A percentile compares a stretch with the other conserved stretches of the same genome.
phyloP scores from a whole-genome alignment of 192 early-diverging fungal species.

The Phlyctochytrium bullatum region DNA sequence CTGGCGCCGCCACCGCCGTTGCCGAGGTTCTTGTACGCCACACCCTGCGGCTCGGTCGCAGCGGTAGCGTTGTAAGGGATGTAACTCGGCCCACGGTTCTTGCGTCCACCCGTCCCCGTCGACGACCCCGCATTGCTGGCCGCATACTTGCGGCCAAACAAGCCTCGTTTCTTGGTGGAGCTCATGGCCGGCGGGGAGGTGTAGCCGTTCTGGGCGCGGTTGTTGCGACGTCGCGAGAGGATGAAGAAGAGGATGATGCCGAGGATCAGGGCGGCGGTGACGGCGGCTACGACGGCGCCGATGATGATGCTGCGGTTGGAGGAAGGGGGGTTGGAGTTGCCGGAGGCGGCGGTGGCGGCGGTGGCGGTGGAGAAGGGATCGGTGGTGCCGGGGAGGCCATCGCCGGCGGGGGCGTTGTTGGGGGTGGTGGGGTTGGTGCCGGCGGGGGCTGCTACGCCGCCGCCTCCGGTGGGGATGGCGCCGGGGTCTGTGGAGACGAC shows the following conservation, averaged over 20 bases:
- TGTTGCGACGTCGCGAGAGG: not conserved
- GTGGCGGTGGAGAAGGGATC: constrained; percentile 1
- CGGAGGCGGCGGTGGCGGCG: no score
- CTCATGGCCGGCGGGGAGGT: not conserved
- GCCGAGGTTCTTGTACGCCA: not conserved
- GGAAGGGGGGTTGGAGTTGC: no score
- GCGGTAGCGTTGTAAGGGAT: not conserved
- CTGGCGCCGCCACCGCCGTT: not conserved
- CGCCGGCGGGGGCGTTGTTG: no score
- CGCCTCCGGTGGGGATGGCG: no score
- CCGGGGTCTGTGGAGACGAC: not conserved
- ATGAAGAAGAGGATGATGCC: not conserved
- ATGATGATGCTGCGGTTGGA: no score
- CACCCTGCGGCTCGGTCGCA: not conserved
- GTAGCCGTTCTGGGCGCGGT: constrained; percentile 3
- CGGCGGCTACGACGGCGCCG: no score
- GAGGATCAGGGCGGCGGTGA: no score
- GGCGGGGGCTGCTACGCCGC: not conserved
- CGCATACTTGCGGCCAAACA: not conserved
- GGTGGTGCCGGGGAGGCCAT: no score
- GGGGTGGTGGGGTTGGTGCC: constrained; percentile 3
- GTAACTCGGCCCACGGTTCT: not conserved
- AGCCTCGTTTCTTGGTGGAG: not conserved
- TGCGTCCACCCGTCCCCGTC: no score
- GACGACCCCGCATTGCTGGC: no score